phyloP scores from a whole-genome alignment of 1,284 basidiomycete species.

The Trichosporon asahii region DNA sequence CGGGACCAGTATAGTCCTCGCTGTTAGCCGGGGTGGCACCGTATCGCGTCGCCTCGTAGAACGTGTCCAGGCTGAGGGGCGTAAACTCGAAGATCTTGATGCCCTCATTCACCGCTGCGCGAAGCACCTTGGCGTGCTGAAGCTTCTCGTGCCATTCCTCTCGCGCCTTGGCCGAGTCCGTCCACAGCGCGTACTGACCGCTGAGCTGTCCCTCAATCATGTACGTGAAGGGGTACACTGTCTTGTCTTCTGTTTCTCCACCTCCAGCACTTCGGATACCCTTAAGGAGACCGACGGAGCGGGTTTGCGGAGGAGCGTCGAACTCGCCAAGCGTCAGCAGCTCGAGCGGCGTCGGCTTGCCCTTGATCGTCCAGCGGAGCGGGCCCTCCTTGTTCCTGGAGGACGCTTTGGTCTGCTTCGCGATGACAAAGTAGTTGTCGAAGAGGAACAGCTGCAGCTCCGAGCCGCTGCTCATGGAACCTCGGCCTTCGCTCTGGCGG shows the following conservation, averaged over 20 bases:
- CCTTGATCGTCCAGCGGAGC: slow-evolving; percentile 57
- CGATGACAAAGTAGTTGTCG: slow-evolving; percentile 89
- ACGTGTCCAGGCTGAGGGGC: slow-evolving; percentile 78
- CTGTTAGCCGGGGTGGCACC: slow-evolving; percentile 61
- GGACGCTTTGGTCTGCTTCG: slow-evolving; percentile 72
- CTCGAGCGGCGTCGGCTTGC: slow-evolving; percentile 85
- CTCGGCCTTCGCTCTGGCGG: slow-evolving; percentile 56
- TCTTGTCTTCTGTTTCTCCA: slow-evolving; percentile 52
- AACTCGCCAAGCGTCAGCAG: slow-evolving; percentile 77
- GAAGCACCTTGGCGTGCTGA: slow-evolving; percentile 78
- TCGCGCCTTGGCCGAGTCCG: slow-evolving; percentile 70
- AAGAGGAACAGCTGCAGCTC: slow-evolving; percentile 84
- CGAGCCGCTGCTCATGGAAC: slow-evolving; percentile 54
- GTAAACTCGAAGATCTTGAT: slow-evolving; percentile 87
- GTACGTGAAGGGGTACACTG: slow-evolving; percentile 68
- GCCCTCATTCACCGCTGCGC: slow-evolving; percentile 81
- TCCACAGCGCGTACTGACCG: slow-evolving; percentile 78
- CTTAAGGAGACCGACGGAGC: slow-evolving; percentile 35
- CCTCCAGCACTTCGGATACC: slow-evolving; percentile 34
- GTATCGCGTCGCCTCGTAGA: slow-evolving; percentile 64
- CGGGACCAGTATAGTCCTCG: slow-evolving; percentile 74
- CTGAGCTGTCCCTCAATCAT: slow-evolving; percentile 78
- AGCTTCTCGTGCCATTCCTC: slow-evolving; percentile 85
- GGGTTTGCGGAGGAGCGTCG: slow-evolving; percentile 53
- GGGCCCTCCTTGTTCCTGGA: slow-evolving; percentile 64